phyloP scores from a whole-genome alignment of 495 filamentous ascomycete species.

The Talaromyces thailandensis region DNA sequence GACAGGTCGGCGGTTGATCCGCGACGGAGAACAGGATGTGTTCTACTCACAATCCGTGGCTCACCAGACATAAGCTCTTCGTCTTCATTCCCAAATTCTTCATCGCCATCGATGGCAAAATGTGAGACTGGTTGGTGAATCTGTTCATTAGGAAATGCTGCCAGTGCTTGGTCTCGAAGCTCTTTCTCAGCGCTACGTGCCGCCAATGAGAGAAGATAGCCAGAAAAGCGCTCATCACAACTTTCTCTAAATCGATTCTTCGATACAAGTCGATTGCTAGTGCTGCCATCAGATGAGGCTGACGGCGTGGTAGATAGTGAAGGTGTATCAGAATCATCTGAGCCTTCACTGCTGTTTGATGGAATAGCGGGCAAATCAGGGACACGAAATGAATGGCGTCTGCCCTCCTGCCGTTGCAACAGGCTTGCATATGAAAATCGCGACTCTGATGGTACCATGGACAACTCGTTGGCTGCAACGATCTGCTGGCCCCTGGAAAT shows the following conservation, averaged over 20 bases:
- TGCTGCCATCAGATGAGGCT: slow-evolving; percentile 24
- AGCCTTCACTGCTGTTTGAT: slow-evolving; percentile 49
- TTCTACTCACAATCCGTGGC: slow-evolving; percentile 24
- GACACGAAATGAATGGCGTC: slow-evolving; percentile 47
- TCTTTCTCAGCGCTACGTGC: slow-evolving; percentile 69
- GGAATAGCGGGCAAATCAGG: slow-evolving; percentile 43
- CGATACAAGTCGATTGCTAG: slow-evolving; percentile 32
- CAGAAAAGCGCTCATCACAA: slow-evolving; percentile 62
- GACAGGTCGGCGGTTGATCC: slow-evolving; percentile 40
- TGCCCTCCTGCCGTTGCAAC: slow-evolving; percentile 26
- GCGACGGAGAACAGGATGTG: slow-evolving; percentile 23
- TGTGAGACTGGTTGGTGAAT: slow-evolving; percentile 54
- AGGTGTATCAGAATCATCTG: slow-evolving; percentile 35
- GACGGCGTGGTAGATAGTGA: slow-evolving; percentile 42
- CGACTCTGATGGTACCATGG: slow-evolving; percentile 22
- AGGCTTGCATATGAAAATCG: slow-evolving; percentile 39
- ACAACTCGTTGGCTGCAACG: slow-evolving; percentile 7
- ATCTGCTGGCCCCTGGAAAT: slow-evolving; percentile 12
- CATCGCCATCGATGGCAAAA: slow-evolving; percentile 45
- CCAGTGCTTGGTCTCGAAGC: slow-evolving; percentile 57
- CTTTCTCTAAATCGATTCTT: slow-evolving; percentile 40
- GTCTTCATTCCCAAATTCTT: slow-evolving; percentile 29
- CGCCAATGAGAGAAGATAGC: slow-evolving; percentile 67
- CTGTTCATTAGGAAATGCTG: slow-evolving; percentile 60
- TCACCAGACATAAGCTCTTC: slow-evolving; percentile 21